phyloP scores from a whole-genome alignment of 371 early-diverging fungal genomes.

The Nematocida sp. region DNA sequence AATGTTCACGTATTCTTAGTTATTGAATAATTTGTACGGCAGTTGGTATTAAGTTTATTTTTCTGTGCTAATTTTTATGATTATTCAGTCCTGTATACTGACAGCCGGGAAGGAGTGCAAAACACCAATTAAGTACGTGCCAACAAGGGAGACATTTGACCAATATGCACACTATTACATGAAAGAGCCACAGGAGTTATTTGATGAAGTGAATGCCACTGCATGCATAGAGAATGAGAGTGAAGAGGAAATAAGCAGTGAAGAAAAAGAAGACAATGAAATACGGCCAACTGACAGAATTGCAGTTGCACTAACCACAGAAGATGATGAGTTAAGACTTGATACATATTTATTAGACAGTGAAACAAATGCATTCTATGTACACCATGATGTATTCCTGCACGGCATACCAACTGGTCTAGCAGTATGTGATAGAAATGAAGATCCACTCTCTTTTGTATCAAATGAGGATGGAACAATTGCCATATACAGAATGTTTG shows the following conservation, averaged over 20 bases:
- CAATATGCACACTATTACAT: conserved; percentile 40
- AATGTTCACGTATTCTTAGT: no score
- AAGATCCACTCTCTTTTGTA: conserved; percentile 47
- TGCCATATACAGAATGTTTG: conserved; percentile 47
- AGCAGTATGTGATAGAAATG: conserved; percentile 29
- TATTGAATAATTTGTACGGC: no score
- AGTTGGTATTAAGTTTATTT: neutral
- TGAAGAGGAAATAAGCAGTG: conserved; percentile 51
- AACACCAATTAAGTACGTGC: conserved; percentile 28
- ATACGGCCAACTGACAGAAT: conserved; percentile 37
- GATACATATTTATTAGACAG: conserved; percentile 38
- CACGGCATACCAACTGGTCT: conserved; percentile 41
- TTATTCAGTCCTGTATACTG: conserved; percentile 35
- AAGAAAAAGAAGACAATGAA: conserved; percentile 57
- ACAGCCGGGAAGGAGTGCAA: conserved; percentile 31
- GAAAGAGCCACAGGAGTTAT: conserved; percentile 39
- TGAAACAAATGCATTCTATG: conserved; percentile 47
- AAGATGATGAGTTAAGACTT: conserved; percentile 15
- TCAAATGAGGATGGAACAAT: conserved; percentile 32
- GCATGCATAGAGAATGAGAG: neutral
- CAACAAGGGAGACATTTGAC: conserved; percentile 33
- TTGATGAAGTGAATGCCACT: neutral
- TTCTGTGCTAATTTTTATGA: conserved; percentile 31
- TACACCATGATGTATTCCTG: conserved; percentile 56
- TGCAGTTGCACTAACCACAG: conserved; percentile 12